Evolutionary conservation across 805 yeast genomes (phyloP), one percentile per base, ranked within the genome.

Genomic region (Yarrowia osloensis): DNA sequence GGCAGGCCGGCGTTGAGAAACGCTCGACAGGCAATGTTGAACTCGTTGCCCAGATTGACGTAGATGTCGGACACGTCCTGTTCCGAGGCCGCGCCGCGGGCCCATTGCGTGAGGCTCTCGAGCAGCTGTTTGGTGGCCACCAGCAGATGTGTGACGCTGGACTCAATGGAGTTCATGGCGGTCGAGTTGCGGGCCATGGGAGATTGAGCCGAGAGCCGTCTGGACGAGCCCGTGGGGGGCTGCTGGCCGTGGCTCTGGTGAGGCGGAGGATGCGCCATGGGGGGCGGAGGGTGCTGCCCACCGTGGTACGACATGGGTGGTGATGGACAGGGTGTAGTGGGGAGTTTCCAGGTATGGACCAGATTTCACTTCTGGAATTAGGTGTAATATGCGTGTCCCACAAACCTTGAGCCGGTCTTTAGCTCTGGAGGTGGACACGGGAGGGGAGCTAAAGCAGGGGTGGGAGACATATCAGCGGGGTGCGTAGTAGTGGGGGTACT

Each of bases 11-110:
- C 88, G 67, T 82, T 82, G 5, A 86, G 79, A 75, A 94, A 93
- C 2, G 96, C 90, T 68, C 91, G 83, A 24, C 93, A 86, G 0
- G 96, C 90, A 3, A 90, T 85, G 71, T 94, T 87, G 81, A 92
- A 95, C 76, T 94, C 98, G 74, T 93, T 95, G 0, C 99, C 99
- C 31, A 95, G 82, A 70, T 86, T 88, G 17, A 95, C 99, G 75
- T 91, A 95, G 3, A 92, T 89, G 72, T 92, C 91, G 1, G 97
- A 91, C 2, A 95, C 98, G 70, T 85, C 90, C 67, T 85, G 85
- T 54, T 93, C 98, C 26, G 88, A 83, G 6, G 91, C 92, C n/a
- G 84, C 82, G 24, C 85, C 86, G 69, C 85, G 82, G 0, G 98
- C 93, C 99, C 99, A 95, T 69, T 86, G 90, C 0, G 96, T 91